Evolutionary conservation across 257 asterid species (phyloP), one percentile per base, ranked within the genome.

Genomic region (Misopates orontium): DNA sequence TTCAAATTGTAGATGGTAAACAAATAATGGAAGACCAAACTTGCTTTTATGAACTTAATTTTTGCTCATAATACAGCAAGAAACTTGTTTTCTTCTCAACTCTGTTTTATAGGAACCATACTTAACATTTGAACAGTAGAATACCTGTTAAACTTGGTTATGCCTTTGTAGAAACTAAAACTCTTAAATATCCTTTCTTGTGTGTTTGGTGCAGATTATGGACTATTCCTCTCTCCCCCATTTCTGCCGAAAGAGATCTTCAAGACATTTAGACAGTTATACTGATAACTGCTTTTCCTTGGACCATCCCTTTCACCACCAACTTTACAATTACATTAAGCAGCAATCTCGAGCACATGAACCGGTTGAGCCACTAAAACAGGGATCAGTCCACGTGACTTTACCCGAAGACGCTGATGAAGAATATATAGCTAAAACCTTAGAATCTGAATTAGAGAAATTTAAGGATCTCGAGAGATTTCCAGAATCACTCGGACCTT

Each of bases 301-400:
- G 85, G 89, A 84, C 75, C 91, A 87, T 78, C 91, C 87, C 0
- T 87, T 85, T 66, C 92, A 87, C 76, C 90, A 79, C 53, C 86
- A 81, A 62, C 84, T 83, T 51, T 85, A 87, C 49, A 72, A 72
- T 63, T 76, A 87, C 77, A 69, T 87, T 42, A 83, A 83, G 79
- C 75, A 78, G 79, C 92, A 83, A 75, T 62, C 75, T 31, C 44
- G 59, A 67, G 68, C 60, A 36, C 73, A 53, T 18, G 18, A 40
- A 55, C 72, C 71, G 13, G 67, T 62, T 18, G 64, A 42, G 44
- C 89, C 84, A 45, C 8, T 70, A 32, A 83, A 78, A 62, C 92
- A 85, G 62, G 90, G 92, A 21, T 87, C 95, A 0, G 78, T 87
- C 57, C 92, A 87, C 25, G 92, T 87, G 62, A 82, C 87, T 59